phyloP scores from a whole-genome alignment of 2,329 filamentous ascomycete genomes.

The Alternaria sp. region DNA sequence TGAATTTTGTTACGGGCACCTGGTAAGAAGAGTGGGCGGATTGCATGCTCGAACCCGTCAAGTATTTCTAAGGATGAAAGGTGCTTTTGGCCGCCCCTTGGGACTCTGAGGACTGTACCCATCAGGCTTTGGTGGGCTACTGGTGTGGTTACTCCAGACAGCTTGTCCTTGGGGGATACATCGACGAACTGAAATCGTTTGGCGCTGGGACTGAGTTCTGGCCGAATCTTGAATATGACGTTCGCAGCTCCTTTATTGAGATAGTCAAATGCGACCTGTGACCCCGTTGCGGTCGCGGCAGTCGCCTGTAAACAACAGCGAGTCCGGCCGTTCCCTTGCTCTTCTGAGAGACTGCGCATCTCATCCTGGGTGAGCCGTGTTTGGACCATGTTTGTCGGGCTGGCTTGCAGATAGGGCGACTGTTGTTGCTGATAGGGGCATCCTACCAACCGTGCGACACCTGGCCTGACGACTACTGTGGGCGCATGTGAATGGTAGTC shows the following conservation, averaged over 20 bases:
- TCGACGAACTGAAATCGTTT: constrained; percentile 30
- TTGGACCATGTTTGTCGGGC: constrained; percentile 9
- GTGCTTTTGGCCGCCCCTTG: constrained; percentile 41
- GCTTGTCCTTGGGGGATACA: constrained; percentile 8
- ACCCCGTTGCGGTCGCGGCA: constrained; percentile 6
- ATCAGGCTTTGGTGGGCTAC: constrained; percentile 19
- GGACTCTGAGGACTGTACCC: constrained; percentile 41
- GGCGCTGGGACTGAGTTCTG: constrained; percentile 9
- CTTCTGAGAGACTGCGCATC: constrained; percentile 15
- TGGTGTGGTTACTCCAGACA: constrained; percentile 10
- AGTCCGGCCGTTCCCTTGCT: constrained; percentile 9
- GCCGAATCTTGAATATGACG: constrained; percentile 40
- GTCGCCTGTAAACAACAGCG: constrained; percentile 27
- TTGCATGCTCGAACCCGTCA: constrained; percentile 35
- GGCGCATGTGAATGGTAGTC: constrained; percentile 5
- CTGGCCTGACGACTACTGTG: constrained; percentile 15
- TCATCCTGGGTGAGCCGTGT: constrained; percentile 19
- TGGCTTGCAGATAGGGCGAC: not conserved
- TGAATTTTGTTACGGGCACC: constrained; percentile 11
- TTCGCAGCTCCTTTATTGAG: constrained; percentile 49
- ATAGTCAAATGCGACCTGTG: constrained; percentile 31
- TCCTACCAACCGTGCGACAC: constrained; percentile 12
- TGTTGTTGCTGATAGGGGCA: constrained; percentile 11
- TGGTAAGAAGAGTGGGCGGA: constrained; percentile 40
- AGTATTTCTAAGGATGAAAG: constrained; percentile 37